phyloP scores from a whole-genome alignment of 768 basidiomycete genomes.

The Termitomyces sp. region DNA sequence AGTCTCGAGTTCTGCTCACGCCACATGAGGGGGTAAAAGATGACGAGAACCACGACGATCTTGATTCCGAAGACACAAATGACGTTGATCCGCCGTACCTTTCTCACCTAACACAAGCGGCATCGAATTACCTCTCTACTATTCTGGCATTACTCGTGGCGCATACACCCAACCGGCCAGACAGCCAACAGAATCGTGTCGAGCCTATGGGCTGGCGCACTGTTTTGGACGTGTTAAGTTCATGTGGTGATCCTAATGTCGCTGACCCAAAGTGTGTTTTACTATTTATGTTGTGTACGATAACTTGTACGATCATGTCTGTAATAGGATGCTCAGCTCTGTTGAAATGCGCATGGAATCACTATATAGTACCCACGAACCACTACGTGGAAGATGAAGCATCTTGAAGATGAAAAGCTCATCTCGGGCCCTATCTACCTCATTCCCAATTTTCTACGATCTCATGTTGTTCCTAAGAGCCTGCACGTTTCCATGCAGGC shows the following conservation, averaged over 20 bases:
- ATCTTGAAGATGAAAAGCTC: neutral
- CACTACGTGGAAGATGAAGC: neutral
- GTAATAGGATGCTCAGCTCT: slow-evolving; percentile 21
- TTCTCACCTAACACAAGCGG: slow-evolving; percentile 39
- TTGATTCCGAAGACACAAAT: slow-evolving; percentile 19
- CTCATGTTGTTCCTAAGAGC: neutral
- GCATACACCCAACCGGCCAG: slow-evolving; percentile 52
- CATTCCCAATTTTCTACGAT: neutral
- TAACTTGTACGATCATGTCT: slow-evolving; percentile 5
- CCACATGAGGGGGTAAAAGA: slow-evolving; percentile 1
- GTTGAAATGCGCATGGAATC: slow-evolving; percentile 22
- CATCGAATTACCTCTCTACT: slow-evolving; percentile 46
- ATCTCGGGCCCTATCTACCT: no score
- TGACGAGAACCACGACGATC: neutral
- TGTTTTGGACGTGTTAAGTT: slow-evolving; percentile 53
- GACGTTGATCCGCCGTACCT: slow-evolving; percentile 29
- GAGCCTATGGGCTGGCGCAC: slow-evolving; percentile 62
- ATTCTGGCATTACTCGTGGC: slow-evolving; percentile 54
- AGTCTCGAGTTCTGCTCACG: slow-evolving; percentile 17
- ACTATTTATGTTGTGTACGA: slow-evolving; percentile 1
- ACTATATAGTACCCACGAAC: slow-evolving; percentile 3
- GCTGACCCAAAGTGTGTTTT: slow-evolving; percentile 37
- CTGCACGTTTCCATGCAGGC: neutral
- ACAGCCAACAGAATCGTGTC: slow-evolving; percentile 65
- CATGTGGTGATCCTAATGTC: slow-evolving; percentile 34